Evolutionary conservation across 2,329 filamentous ascomycete species (phyloP).

Genomic region (Thermothelomyces thermophilus): DNA sequence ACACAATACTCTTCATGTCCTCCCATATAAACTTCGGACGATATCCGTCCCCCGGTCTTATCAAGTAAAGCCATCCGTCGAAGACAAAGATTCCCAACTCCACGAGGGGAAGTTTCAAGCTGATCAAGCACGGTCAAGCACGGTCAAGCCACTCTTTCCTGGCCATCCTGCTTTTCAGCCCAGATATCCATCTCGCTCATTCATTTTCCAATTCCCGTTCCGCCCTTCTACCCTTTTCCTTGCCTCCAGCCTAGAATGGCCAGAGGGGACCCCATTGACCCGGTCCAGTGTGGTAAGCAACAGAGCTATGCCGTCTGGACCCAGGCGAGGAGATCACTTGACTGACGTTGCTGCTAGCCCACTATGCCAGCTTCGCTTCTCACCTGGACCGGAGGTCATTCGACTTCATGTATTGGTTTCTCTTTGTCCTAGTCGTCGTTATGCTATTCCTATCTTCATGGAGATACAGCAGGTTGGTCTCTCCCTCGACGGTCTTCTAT

Average conservation of each 20-base stretch:
- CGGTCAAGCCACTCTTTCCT: slow-evolving; percentile 1
- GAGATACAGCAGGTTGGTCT: slow-evolving; percentile 31
- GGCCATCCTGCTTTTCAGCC: background rate
- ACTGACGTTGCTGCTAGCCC: slow-evolving; percentile 4
- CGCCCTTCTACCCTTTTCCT: background rate
- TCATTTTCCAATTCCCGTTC: background rate
- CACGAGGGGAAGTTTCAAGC: background rate
- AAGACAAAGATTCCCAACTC: slow-evolving; percentile 7
- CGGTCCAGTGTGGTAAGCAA: slow-evolving; percentile 26
- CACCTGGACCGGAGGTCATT: slow-evolving; percentile 32
- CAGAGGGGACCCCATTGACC: slow-evolving; percentile 28
- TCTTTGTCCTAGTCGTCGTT: slow-evolving; percentile 34
- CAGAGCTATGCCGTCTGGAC: no score
- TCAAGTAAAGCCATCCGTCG: background rate
- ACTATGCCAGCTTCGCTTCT: slow-evolving; percentile 36
- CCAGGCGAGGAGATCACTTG: no score
- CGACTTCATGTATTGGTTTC: slow-evolving; percentile 36
- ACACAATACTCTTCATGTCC: background rate
- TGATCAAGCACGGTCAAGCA: background rate
- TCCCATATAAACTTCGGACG: slow-evolving; percentile 11
- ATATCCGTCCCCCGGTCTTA: background rate
- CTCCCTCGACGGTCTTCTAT: background rate
- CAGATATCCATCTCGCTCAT: background rate
- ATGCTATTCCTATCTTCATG: slow-evolving; percentile 34
- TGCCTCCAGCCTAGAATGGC: slow-evolving; percentile 28